phyloP scores from a whole-genome alignment of 2,329 filamentous ascomycete genomes.

The Claviceps sp. region DNA sequence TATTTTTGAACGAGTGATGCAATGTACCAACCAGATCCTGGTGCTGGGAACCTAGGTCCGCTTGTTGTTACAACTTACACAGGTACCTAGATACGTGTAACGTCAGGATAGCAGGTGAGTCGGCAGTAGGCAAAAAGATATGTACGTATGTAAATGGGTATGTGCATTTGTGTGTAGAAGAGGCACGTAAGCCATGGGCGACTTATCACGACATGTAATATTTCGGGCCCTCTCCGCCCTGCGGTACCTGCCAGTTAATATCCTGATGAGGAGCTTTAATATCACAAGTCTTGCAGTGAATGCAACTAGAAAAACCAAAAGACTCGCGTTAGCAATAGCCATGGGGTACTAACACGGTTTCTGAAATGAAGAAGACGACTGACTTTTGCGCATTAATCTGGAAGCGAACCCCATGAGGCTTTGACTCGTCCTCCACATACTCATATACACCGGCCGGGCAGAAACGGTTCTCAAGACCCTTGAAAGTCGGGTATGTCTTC shows the following conservation, averaged over 20 bases:
- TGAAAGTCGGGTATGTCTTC: slow-evolving; percentile 71
- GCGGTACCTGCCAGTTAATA: slow-evolving; percentile 93
- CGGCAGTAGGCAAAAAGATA: no score
- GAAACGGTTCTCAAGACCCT: slow-evolving; percentile 91
- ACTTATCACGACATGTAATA: slow-evolving; percentile 50
- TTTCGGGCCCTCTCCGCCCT: slow-evolving; percentile 70
- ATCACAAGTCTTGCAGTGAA: slow-evolving; percentile 99
- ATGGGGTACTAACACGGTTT: no score
- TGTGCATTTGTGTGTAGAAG: no score
- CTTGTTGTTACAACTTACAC: no score
- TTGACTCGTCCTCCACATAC: slow-evolving; percentile 84
- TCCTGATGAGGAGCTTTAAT: slow-evolving; percentile 96
- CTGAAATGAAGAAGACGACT: slow-evolving; percentile 26
- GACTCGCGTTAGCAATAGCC: no score
- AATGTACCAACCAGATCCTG: no score
- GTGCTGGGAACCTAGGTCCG: no score
- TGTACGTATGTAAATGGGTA: no score
- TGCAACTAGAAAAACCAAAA: slow-evolving; percentile 52
- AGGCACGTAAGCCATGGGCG: neutral
- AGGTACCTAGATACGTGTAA: no score
- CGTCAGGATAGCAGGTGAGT: no score
- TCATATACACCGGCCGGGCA: slow-evolving; percentile 97
- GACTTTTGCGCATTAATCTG: slow-evolving; percentile 97
- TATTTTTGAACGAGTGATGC: no score
- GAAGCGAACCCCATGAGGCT: slow-evolving; percentile 80